phyloP scores from a whole-genome alignment of 306 rosid genomes.

The Pueraria montana region DNA sequence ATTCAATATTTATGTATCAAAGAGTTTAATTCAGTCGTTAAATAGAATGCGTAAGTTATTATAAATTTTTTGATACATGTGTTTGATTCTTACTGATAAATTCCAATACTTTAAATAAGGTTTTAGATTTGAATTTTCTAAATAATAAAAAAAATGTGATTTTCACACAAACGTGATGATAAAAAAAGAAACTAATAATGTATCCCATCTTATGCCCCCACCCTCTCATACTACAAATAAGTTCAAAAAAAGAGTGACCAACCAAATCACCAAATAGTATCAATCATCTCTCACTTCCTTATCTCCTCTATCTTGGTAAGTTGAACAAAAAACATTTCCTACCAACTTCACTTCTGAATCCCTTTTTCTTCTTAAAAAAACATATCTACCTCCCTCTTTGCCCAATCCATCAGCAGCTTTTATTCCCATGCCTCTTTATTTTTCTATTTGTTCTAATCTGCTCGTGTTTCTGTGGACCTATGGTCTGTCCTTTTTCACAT shows the following conservation, averaged over 20 bases:
- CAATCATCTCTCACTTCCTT: conserved; percentile 15
- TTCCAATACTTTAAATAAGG: too few species aligned
- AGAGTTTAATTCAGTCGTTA: too few species aligned
- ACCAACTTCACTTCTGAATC: conserved; percentile 36
- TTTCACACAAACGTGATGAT: too few species aligned
- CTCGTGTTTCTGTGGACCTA: conserved; percentile 37
- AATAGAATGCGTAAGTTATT: too few species aligned
- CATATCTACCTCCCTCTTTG: conserved; percentile 31
- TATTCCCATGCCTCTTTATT: conserved; percentile 25
- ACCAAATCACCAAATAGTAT: background rate
- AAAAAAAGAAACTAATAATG: too few species aligned
- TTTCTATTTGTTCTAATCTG: conserved; percentile 39
- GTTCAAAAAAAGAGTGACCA: background rate
- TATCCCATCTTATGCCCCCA: too few species aligned
- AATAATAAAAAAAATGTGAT: too few species aligned
- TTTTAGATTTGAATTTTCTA: too few species aligned
- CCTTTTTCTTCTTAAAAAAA: conserved; percentile 12
- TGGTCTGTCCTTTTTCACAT: conserved; percentile 43
- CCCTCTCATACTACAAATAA: background rate
- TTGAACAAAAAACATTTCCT: background rate
- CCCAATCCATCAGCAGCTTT: conserved; percentile 16
- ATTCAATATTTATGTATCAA: too few species aligned
- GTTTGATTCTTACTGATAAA: too few species aligned
- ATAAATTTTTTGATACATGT: too few species aligned
- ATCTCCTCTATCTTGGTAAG: background rate